These are phyloP conservation scores for Cercospora sesami DNA, from an alignment of 2,329 filamentous ascomycete species.

Conservation along the genomic window DNA sequence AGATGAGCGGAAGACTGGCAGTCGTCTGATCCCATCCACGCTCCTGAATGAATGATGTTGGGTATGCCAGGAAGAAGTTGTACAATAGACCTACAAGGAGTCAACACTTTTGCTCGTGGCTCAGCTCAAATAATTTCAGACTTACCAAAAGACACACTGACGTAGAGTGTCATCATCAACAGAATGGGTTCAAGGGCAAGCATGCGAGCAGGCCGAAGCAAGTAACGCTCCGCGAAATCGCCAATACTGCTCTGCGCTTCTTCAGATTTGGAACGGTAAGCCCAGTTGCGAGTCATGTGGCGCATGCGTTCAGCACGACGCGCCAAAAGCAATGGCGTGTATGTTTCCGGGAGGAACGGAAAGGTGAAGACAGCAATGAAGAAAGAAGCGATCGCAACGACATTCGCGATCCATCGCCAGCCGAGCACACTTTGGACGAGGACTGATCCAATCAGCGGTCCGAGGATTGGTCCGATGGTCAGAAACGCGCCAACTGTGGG, in stretches of 20 bases:
- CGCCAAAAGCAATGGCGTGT: conserved; percentile 51
- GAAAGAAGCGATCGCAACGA: conserved; percentile 44
- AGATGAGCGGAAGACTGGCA: conserved; percentile 72
- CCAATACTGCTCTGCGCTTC: conserved; percentile 44
- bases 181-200: conserved; percentile 51
- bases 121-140: conserved; percentile 26
- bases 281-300: conserved; percentile 39
- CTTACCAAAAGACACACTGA: conserved; percentile 32
- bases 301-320: conserved; percentile 37
- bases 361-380: conserved; percentile 44
- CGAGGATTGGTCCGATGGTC: conserved; percentile 62
- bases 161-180: conserved; percentile 42
- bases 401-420: conserved; percentile 48
- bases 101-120: not conserved
- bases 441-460: conserved; percentile 55
- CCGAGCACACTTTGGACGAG: conserved; percentile 44
- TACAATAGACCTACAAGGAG: conserved; percentile 37
- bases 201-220: conserved; percentile 46
- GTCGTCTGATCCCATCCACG: conserved; percentile 78
- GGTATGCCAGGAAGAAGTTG: conserved; percentile 37
- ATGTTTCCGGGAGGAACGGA: conserved; percentile 56
- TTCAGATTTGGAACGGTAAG: conserved; percentile 45
- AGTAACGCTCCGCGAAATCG: conserved; percentile 44
- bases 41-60: conserved; percentile 59
- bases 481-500: conserved; percentile 65